Base-by-base conservation (phyloP, 768 basidiomycete genomes). In the Roridomyces roridus region DNA sequence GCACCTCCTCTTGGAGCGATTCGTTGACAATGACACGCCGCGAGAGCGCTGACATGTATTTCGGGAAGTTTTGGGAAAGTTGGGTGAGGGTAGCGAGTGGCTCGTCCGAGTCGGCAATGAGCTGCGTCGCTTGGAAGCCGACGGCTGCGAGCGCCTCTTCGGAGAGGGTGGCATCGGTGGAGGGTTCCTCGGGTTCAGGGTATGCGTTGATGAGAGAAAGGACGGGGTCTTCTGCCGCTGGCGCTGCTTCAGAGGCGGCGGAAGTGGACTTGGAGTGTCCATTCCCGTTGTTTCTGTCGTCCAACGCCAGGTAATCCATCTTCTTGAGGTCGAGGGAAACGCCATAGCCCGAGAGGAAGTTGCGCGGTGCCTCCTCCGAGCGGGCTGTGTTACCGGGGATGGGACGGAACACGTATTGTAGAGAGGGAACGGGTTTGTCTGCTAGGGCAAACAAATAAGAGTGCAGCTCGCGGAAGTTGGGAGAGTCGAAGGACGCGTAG, bases 311-410 rank as follows among this genome's bases (percentile, higher is more conserved):
- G 68, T 99, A 99, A 65, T 99, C 97, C 81, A 86, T 97, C 76
- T 96, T 97, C 79, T 99, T 99, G 64, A 99, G 73, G 63, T 96
- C 94, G 50, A 99, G 76, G 21, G 90, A 81, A 6, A 96, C 96
- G 4, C 97, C 97, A 64, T 94, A 99, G 5, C 96, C 96, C 4
- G 90, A 86, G 8, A 99, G 75, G 65, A 82, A 79, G 55, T 73
- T 82, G 5, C 73, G 67, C 20, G 70, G 62, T 1, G 65, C 65
- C 9, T 36, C 46, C 2, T 9, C 10, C 10, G 15, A 15, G 7
- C 10, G 31, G 9, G 14, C 31, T 2, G 25, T 0, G 64, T 46
- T 11, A 52, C 54, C 6, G 51, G 88, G 86, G 4, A 83, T 74
- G 52, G 86, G 84, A n/a, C 94, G 83, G 47, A 94, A 80, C 26